These are phyloP conservation scores for Calonectria montana DNA, from an alignment of 2,329 filamentous ascomycete species.

Conservation along the genomic window DNA sequence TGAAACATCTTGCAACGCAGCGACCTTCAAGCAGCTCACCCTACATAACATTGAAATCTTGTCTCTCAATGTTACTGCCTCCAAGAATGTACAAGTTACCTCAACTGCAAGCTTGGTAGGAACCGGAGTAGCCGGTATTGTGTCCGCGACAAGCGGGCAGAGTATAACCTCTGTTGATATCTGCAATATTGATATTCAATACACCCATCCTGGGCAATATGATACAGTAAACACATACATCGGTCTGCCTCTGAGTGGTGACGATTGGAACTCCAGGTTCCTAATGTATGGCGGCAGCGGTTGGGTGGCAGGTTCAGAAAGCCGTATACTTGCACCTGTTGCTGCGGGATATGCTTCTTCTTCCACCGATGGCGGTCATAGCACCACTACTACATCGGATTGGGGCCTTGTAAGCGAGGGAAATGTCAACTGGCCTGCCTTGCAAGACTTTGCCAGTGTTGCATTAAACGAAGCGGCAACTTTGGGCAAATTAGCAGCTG, in stretches of 20 bases:
- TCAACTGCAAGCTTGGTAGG: neutral
- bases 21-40: neutral
- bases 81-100: neutral
- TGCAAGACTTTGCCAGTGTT: constrained; percentile 42
- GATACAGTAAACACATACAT: constrained; percentile 27
- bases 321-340: neutral
- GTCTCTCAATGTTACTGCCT: neutral
- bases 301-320: constrained; percentile 17
- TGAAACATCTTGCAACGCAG: neutral
- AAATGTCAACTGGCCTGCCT: constrained; percentile 37
- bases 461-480: constrained; percentile 50
- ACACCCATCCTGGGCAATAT: constrained; percentile 31
- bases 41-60: neutral
- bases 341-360: constrained; percentile 17
- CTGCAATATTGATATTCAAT: constrained; percentile 21
- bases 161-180: neutral
- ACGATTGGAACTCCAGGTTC: constrained; percentile 31
- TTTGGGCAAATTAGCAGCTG: constrained; percentile 54
- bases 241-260: constrained; percentile 8
- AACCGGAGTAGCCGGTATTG: neutral
- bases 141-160: neutral
- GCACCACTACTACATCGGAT: neutral
- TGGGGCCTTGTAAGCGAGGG: constrained; percentile 35
- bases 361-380: constrained; percentile 29
- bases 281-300: constrained; percentile 31